Conservation (phyloP, 2,329 filamentous ascomycete genomes). For the Westerdykella aurantiaca region DNA sequence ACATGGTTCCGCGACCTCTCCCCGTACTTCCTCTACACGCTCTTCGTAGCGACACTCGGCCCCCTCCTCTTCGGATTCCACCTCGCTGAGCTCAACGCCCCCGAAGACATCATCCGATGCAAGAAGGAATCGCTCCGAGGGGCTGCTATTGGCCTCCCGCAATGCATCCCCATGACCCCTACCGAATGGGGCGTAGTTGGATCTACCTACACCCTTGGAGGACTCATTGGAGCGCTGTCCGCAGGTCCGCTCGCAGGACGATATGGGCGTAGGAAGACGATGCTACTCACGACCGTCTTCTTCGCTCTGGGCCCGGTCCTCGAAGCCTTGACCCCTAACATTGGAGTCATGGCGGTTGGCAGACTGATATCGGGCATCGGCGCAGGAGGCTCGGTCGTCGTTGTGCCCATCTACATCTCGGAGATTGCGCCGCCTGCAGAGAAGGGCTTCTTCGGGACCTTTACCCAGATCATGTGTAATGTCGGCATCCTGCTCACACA, state of each 20-base stretch:
- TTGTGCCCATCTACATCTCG: constrained; percentile 90
- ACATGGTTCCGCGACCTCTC: constrained; percentile 52
- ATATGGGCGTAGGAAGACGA: constrained; percentile 67
- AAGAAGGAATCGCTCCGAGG: constrained; percentile 52
- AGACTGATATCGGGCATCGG: constrained; percentile 76
- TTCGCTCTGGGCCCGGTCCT: constrained; percentile 70
- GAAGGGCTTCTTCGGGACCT: constrained; percentile 70
- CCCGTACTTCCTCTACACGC: constrained; percentile 68
- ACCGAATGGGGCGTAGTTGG: constrained; percentile 79
- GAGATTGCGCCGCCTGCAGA: constrained; percentile 70
- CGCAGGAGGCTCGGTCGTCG: constrained; percentile 83
- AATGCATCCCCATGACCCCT: constrained; percentile 85
- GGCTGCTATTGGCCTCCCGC: constrained; percentile 46
- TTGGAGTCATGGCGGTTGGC: constrained; percentile 64
- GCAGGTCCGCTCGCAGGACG: constrained; percentile 73
- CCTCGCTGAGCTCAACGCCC: constrained; percentile 88
- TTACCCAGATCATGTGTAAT: constrained; percentile 93
- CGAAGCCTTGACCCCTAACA: constrained; percentile 65
- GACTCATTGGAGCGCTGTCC: constrained; percentile 72
- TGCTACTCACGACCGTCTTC: constrained; percentile 70
- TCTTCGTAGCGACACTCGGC: constrained; percentile 73
- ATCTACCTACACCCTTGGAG: constrained; percentile 86
- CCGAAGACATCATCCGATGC: constrained; percentile 89
- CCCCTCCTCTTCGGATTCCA: constrained; percentile 94
- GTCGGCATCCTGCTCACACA: constrained; percentile 82